Conservation (phyloP, 2,329 filamentous ascomycete species). For the Pseudocercospora musae region DNA sequence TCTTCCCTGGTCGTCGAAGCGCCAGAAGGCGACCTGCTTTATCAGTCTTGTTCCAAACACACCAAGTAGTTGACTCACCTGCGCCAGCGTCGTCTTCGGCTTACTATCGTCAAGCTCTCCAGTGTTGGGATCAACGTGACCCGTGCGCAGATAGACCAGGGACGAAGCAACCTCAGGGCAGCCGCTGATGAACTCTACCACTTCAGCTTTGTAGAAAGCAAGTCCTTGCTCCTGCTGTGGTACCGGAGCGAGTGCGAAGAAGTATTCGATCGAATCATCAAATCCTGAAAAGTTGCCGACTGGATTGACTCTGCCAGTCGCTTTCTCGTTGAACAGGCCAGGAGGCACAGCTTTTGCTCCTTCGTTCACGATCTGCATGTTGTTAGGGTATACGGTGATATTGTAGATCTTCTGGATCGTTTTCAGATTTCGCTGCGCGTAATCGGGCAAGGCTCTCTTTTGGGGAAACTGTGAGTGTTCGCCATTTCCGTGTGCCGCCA, state of each 20-base stretch:
- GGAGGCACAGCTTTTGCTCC: slow-evolving; percentile 38
- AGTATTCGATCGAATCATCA: slow-evolving; percentile 45
- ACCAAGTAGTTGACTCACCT: slow-evolving; percentile 2
- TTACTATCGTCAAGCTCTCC: slow-evolving; percentile 12
- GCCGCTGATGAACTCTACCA: slow-evolving; percentile 25
- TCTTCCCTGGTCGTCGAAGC: slow-evolving; percentile 45
- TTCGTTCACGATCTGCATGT: slow-evolving; percentile 37
- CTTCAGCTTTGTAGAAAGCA: slow-evolving; percentile 25
- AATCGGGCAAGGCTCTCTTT: slow-evolving; percentile 1
- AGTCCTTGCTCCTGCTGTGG: slow-evolving; percentile 26
- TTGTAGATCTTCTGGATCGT: slow-evolving; percentile 34
- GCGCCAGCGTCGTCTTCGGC: slow-evolving; percentile 17
- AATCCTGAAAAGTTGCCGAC: slow-evolving; percentile 46
- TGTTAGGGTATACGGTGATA: slow-evolving; percentile 38
- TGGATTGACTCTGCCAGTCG: slow-evolving; percentile 42
- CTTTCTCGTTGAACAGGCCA: slow-evolving; percentile 41
- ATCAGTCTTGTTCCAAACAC: background rate
- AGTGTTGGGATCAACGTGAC: slow-evolving; percentile 8
- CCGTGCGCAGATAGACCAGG: slow-evolving; percentile 23
- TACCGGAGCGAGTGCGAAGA: slow-evolving; percentile 43
- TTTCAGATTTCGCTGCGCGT: slow-evolving; percentile 35
- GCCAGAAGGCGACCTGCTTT: slow-evolving; percentile 44
- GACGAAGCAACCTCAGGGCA: slow-evolving; percentile 26
- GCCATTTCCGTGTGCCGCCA: background rate
- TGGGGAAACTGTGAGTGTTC: background rate